These are phyloP conservation scores for Moesziomyces sp. DNA, from an alignment of 1,284 basidiomycete species.

Conservation along the genomic window DNA sequence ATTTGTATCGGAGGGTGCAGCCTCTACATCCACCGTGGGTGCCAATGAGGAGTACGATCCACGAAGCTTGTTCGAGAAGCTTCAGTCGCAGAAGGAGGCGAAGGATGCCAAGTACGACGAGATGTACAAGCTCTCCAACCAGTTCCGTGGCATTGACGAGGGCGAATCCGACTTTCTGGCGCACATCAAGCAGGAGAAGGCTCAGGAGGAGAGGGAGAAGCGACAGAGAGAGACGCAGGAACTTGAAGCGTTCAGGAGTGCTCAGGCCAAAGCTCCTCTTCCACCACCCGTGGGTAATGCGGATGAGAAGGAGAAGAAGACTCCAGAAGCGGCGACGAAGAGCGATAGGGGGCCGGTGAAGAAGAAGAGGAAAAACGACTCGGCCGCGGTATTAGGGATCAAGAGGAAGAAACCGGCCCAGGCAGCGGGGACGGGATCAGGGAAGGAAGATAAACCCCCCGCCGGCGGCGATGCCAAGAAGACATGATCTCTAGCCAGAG, in stretches of 20 bases:
- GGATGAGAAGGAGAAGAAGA: too few species aligned
- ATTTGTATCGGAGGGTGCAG: constrained; percentile 26
- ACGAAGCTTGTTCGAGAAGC: constrained; percentile 41
- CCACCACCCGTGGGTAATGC: neutral
- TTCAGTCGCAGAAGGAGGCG: constrained; percentile 56
- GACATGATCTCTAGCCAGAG: too few species aligned
- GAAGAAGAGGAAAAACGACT: too few species aligned
- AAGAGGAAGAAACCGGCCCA: too few species aligned
- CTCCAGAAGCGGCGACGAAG: too few species aligned
- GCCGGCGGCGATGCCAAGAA: too few species aligned
- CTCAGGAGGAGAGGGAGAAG: constrained; percentile 23
- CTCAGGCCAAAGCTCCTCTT: neutral
- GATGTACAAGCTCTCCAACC: constrained; percentile 59
- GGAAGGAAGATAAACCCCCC: too few species aligned
- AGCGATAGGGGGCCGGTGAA: too few species aligned
- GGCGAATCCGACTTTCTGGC: constrained; percentile 58
- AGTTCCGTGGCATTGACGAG: constrained; percentile 65
- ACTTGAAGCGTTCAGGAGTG: constrained; percentile 41
- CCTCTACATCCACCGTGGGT: neutral
- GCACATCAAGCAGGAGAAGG: too few species aligned
- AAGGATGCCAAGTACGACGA: constrained; percentile 62
- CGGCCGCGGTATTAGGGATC: too few species aligned
- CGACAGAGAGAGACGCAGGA: constrained; percentile 35
- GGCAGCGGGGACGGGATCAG: too few species aligned
- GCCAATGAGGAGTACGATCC: constrained; percentile 43